phyloP scores from a whole-genome alignment of 495 filamentous ascomycete species.

The Sphaerosporella brunnea region DNA sequence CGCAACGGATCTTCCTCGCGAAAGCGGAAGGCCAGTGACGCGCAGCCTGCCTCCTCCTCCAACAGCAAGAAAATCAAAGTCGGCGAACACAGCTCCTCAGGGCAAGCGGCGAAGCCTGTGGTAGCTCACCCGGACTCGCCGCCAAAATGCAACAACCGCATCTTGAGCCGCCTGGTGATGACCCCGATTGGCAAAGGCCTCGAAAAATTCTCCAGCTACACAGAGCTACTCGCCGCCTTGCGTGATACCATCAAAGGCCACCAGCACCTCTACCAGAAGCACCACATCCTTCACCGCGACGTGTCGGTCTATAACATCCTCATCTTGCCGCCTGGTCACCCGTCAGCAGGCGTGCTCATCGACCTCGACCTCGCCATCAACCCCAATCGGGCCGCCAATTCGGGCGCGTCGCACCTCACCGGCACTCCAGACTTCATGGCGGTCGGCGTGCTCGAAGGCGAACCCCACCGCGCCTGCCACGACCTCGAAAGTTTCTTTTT shows the following conservation, averaged over 20 bases:
- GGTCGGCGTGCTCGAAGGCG: background rate
- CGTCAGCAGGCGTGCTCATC: background rate
- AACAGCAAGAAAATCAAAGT: background rate
- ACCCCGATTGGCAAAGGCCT: background rate
- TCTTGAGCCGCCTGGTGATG: background rate
- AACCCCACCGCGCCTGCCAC: too few relatives aligned
- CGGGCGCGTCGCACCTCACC: background rate
- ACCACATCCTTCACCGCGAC: background rate
- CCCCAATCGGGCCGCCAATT: background rate
- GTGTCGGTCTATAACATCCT: background rate
- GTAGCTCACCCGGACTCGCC: background rate
- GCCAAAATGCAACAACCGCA: background rate
- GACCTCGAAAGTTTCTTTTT: too few relatives aligned
- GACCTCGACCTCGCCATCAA: background rate
- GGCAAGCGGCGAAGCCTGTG: too few relatives aligned
- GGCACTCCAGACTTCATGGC: too few relatives aligned
- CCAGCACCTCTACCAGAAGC: background rate
- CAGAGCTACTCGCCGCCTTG: background rate
- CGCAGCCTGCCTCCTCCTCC: background rate
- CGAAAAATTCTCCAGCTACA: background rate
- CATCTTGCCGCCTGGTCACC: background rate
- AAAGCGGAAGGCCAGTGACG: background rate
- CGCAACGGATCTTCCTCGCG: too few relatives aligned
- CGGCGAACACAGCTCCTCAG: background rate
- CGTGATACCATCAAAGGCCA: background rate